Conservation (phyloP, 768 basidiomycete genomes). For the Cystobasidium onofrii region DNA sequence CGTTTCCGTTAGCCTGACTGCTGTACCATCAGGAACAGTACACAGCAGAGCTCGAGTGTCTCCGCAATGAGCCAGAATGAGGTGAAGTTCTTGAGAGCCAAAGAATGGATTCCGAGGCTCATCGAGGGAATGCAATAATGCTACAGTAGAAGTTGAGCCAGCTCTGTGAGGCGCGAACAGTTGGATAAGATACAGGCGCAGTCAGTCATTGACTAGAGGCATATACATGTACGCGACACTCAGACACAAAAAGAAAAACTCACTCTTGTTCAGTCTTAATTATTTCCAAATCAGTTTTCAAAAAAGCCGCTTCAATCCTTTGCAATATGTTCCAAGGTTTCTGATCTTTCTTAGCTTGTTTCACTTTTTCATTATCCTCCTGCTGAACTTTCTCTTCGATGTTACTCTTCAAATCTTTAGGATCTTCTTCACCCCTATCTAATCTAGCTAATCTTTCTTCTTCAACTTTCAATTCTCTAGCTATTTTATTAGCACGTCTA, state of each 20-base stretch:
- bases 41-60: slow-evolving; percentile 84
- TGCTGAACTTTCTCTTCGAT: not conserved
- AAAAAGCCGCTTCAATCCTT: slow-evolving; percentile 6
- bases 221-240: too few species aligned
- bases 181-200: too few species aligned
- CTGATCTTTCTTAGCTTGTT: not conserved
- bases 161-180: too few species aligned
- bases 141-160: slow-evolving; percentile 86
- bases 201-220: too few species aligned
- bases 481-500: slow-evolving; percentile 10
- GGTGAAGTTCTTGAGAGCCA: slow-evolving; percentile 60
- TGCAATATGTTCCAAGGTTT: slow-evolving; percentile 12
- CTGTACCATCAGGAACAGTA: slow-evolving; percentile 61
- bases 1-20: slow-evolving; percentile 79
- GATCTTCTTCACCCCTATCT: slow-evolving; percentile 10
- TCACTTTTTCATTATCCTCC: not conserved
- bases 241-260: not conserved
- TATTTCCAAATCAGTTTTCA: slow-evolving; percentile 38
- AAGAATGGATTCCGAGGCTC: slow-evolving; percentile 70
- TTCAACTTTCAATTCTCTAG: slow-evolving; percentile 26
- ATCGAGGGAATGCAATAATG: slow-evolving; percentile 83
- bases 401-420: not conserved
- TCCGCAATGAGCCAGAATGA: slow-evolving; percentile 88
- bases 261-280: slow-evolving; percentile 30
- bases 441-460: slow-evolving; percentile 24